phyloP scores from a whole-genome alignment of 768 basidiomycete species.

The Calocybe indica region DNA sequence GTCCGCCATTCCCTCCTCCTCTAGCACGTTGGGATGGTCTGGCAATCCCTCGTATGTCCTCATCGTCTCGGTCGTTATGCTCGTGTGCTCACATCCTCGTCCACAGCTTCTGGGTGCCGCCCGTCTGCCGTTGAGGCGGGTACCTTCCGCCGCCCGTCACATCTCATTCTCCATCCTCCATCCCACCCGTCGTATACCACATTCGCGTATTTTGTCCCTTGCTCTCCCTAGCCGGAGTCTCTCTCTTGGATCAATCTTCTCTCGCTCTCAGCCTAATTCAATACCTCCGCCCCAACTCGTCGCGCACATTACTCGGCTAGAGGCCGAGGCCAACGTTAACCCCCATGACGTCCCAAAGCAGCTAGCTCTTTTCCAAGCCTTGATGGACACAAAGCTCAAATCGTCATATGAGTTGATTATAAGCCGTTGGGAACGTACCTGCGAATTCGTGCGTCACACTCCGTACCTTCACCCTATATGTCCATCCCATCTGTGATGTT shows the following conservation, averaged over 20 bases:
- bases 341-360: constrained; percentile 69
- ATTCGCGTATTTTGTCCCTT: constrained; percentile 11
- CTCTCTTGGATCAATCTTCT: constrained; percentile 40
- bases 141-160: constrained; percentile 4
- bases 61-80: no score
- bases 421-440: constrained; percentile 77
- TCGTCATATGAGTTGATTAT: constrained; percentile 70
- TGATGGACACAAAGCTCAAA: constrained; percentile 57
- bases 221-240: constrained; percentile 20
- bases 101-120: constrained; percentile 29
- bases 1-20: no score
- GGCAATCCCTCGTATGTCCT: no score
- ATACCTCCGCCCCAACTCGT: constrained; percentile 60
- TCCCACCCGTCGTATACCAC: constrained; percentile 8
- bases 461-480: neutral
- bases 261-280: constrained; percentile 37
- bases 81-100: neutral
- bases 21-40: no score
- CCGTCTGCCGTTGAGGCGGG: no score
- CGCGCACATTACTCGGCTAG: constrained; percentile 65
- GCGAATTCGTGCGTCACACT: constrained; percentile 64
- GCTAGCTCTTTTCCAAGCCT: constrained; percentile 60
- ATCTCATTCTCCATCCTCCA: constrained; percentile 7
- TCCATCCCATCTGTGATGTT: constrained; percentile 7
- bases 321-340: constrained; percentile 71